These are phyloP conservation scores for Plicaturopsis crispa DNA, from an alignment of 768 basidiomycete genomes.

Conservation along the genomic window DNA sequence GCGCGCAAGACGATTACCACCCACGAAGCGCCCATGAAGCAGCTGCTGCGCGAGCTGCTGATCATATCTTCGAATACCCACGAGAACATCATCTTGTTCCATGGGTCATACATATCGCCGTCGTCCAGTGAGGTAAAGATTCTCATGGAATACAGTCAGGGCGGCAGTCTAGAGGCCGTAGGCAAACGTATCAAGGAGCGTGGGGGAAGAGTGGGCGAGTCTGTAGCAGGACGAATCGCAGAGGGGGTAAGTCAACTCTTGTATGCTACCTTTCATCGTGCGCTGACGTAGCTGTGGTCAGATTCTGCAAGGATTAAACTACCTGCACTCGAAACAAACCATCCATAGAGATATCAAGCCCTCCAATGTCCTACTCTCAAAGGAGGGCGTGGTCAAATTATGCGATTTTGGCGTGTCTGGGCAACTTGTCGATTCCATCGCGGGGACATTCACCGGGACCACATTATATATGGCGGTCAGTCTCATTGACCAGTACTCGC, in stretches of 20 bases:
- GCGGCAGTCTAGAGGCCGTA: conserved; percentile 84
- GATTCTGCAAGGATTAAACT: conserved; percentile 88
- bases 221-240: conserved; percentile 84
- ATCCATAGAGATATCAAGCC: conserved; percentile 97
- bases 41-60: conserved; percentile 85
- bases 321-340: conserved; percentile 84
- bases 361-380: conserved; percentile 85
- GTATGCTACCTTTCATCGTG: conserved; percentile 3
- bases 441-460: conserved; percentile 96
- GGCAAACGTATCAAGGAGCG: conserved; percentile 77
- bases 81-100: conserved; percentile 84
- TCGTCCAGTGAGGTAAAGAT: conserved; percentile 91
- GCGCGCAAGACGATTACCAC: conserved; percentile 94
- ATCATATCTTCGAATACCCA: conserved; percentile 84
- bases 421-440: conserved; percentile 83
- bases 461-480: conserved; percentile 98
- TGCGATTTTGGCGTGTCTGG: conserved; percentile 98
- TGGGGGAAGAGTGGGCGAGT: conserved; percentile 75
- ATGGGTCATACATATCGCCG: conserved; percentile 86
- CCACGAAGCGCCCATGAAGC: conserved; percentile 83
- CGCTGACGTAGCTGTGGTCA: conserved; percentile 20
- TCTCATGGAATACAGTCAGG: conserved; percentile 86
- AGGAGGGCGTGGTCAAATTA: conserved; percentile 85
- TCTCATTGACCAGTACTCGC: conserved; percentile 14
- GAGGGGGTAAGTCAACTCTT: conserved; percentile 63